phyloP scores from a whole-genome alignment of 768 basidiomycete species.

The Suillus lakei region DNA sequence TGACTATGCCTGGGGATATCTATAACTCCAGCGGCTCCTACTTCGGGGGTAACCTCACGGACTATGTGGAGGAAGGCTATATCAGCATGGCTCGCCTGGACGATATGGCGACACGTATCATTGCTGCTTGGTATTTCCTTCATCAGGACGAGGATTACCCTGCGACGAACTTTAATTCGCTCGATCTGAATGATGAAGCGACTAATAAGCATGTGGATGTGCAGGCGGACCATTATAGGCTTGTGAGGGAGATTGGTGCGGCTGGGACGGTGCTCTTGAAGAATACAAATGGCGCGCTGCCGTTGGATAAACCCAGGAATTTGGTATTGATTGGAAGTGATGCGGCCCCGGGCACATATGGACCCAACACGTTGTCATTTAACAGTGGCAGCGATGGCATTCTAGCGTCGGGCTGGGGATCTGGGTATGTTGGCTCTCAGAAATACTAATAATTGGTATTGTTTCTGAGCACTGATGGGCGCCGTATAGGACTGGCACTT shows the following conservation, averaged over 20 bases:
- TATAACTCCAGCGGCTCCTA: constrained; percentile 55
- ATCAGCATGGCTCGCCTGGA: constrained; percentile 68
- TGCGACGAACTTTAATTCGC: constrained; percentile 71
- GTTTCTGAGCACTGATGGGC: neutral
- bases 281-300: constrained; percentile 60
- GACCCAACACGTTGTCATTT: constrained; percentile 62
- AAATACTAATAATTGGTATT: neutral
- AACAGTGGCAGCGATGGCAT: constrained; percentile 66
- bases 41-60: constrained; percentile 69
- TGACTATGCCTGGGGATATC: constrained; percentile 74
- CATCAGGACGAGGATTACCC: constrained; percentile 66
- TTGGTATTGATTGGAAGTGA: constrained; percentile 61
- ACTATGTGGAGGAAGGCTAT: constrained; percentile 72
- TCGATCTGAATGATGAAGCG: constrained; percentile 51
- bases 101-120: constrained; percentile 84
- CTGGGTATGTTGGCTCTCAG: constrained; percentile 46
- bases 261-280: constrained; percentile 79
- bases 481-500: constrained; percentile 55
- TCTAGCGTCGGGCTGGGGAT: constrained; percentile 89
- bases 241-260: constrained; percentile 77
- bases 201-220: constrained; percentile 71
- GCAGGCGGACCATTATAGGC: constrained; percentile 65
- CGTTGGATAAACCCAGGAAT: constrained; percentile 57
- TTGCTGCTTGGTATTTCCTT: constrained; percentile 72
- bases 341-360: constrained; percentile 60